Conservation (phyloP, 192 early-diverging fungal species). For the Podila epigama region DNA sequence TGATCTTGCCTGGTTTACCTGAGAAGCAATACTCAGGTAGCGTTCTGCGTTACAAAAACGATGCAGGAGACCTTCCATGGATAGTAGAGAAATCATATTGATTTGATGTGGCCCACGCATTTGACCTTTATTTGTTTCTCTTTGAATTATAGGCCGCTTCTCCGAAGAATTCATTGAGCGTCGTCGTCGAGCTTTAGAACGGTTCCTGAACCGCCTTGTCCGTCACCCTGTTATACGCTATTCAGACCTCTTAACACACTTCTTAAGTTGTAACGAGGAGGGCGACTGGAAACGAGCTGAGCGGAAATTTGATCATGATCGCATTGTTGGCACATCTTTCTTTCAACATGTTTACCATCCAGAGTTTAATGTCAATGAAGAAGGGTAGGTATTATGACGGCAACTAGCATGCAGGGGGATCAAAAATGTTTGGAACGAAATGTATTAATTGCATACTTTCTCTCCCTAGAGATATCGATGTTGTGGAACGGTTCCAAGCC, state of each 20-base stretch:
- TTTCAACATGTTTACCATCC: constrained; percentile 57
- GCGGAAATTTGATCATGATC: constrained; percentile 49
- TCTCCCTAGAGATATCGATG: constrained; percentile 44
- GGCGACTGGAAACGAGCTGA: constrained; percentile 51
- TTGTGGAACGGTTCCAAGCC: constrained; percentile 47
- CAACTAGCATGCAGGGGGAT: too few species aligned
- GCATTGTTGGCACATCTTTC: constrained; percentile 46
- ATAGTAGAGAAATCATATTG: too few species aligned
- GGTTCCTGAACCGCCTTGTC: constrained; percentile 51
- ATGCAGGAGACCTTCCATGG: too few species aligned
- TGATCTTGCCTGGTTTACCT: constrained; percentile 47
- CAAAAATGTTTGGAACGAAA: too few species aligned
- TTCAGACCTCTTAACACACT: constrained; percentile 52
- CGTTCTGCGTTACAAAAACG: too few species aligned
- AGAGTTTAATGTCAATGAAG: constrained; percentile 53
- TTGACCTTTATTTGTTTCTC: background rate
- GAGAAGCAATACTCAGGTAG: constrained; percentile 54
- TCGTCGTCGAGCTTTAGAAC: constrained; percentile 46
- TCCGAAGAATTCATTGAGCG: constrained; percentile 53
- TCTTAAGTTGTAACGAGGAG: constrained; percentile 52
- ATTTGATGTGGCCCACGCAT: too few species aligned
- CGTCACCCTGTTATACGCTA: constrained; percentile 54
- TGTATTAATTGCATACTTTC: too few species aligned
- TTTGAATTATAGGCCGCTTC: constrained; percentile 37
- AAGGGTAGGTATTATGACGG: constrained; percentile 48